These are phyloP conservation scores for Helianthus tuberosus DNA, from an alignment of 129 eudicot species.

Conservation along the genomic window DNA sequence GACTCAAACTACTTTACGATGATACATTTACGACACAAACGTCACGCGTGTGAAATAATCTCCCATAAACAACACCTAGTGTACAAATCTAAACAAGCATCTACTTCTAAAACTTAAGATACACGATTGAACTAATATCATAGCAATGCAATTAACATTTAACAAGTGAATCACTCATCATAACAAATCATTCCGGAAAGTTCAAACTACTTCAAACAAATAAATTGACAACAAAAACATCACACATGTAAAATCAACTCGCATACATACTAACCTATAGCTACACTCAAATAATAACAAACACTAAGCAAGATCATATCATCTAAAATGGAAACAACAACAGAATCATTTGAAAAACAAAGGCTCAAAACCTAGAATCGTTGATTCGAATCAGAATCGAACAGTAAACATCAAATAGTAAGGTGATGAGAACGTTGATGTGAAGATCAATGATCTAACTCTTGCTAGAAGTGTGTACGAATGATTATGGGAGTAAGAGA, in stretches of 20 bases:
- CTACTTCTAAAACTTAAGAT: too few relatives aligned
- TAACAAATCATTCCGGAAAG: too few relatives aligned
- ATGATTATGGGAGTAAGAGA: not conserved
- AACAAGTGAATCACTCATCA: too few relatives aligned
- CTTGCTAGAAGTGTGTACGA: not conserved
- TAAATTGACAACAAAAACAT: too few relatives aligned
- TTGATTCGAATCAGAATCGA: constrained; percentile 3
- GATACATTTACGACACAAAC: not conserved
- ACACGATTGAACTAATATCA: too few relatives aligned
- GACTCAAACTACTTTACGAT: not conserved
- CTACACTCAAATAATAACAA: not conserved
- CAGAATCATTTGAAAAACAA: not conserved
- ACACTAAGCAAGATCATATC: constrained; percentile 5
- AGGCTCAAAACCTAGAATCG: not conserved
- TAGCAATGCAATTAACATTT: too few relatives aligned
- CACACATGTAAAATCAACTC: too few relatives aligned
- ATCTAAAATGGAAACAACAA: not conserved
- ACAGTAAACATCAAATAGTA: not conserved
- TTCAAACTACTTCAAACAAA: too few relatives aligned
- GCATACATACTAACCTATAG: not conserved
- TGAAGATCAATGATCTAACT: not conserved
- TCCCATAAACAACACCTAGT: not conserved
- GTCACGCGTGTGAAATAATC: not conserved
- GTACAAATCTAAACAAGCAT: not conserved
- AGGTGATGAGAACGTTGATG: not conserved